phyloP scores from a whole-genome alignment of 345 rosid species.

The Garcia nutans region DNA sequence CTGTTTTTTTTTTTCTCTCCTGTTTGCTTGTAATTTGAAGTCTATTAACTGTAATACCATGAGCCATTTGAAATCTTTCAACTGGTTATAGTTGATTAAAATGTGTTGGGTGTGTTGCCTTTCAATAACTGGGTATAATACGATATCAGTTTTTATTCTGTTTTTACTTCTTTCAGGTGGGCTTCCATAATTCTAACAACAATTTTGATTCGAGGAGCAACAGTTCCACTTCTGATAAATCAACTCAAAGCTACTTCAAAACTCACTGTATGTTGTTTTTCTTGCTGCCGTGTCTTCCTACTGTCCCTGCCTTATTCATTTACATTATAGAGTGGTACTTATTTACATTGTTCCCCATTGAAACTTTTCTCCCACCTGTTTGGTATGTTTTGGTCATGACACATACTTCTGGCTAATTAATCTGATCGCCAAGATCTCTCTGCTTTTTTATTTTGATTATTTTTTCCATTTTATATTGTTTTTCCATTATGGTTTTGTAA shows the following conservation, averaged over 20 bases:
- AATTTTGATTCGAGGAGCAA: constrained; percentile 58
- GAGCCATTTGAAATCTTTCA: neutral
- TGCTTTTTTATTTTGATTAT: neutral
- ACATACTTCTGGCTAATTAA: neutral
- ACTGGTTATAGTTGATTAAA: neutral
- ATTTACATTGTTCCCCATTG: neutral
- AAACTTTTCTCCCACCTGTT: neutral
- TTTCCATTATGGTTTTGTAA: neutral
- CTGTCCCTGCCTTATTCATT: neutral
- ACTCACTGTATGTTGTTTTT: constrained; percentile 50
- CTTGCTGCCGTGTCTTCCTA: neutral
- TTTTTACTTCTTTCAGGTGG: constrained; percentile 58
- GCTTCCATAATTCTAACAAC: constrained; percentile 72
- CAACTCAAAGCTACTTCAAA: constrained; percentile 73
- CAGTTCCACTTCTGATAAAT: constrained; percentile 69
- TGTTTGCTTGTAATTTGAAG: neutral
- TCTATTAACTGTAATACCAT: neutral
- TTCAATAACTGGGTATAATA: neutral
- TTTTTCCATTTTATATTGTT: neutral
- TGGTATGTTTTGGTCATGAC: neutral
- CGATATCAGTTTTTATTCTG: neutral
- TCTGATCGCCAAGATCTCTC: neutral
- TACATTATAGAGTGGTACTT: neutral
- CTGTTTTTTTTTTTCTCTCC: neutral
- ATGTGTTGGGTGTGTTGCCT: no score